A percentile compares a stretch with the other conserved stretches of the same genome.
Evolutionary conservation across 805 yeast genomes (phyloP).

Genomic region (Monosporozyma unispora): DNA sequence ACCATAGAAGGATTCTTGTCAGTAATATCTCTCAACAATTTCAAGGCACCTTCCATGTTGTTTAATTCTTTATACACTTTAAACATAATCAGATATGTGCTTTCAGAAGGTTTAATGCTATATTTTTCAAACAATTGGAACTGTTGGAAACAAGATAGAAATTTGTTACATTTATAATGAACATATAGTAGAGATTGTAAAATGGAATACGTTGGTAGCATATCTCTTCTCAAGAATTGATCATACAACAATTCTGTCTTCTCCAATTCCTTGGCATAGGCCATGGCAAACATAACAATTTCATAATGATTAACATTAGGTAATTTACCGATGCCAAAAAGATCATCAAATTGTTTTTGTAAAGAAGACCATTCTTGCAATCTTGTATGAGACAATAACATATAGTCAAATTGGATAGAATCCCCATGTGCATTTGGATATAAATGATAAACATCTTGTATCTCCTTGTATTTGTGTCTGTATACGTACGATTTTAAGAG

Average conservation of each 20-base stretch:
- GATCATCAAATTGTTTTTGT: conserved; percentile 47
- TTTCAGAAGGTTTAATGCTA: conserved; percentile 20
- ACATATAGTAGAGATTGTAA: conserved; percentile 23
- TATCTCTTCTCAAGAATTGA: conserved; percentile 38
- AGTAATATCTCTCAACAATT: conserved; percentile 24
- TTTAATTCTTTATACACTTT: conserved; percentile 19
- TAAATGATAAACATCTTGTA: conserved; percentile 30
- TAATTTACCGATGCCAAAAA: conserved; percentile 44
- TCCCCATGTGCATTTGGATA: conserved; percentile 37
- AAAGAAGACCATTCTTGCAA: conserved; percentile 45
- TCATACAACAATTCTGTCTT: conserved; percentile 43
- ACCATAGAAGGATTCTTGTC: conserved; percentile 10
- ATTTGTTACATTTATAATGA: conserved; percentile 19
- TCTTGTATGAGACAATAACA: conserved; percentile 38
- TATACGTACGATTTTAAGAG: conserved; percentile 20
- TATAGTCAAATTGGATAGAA: conserved; percentile 37
- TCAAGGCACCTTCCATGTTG: conserved; percentile 27
- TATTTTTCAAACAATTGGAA: conserved; percentile 26
- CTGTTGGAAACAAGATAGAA: conserved; percentile 20
- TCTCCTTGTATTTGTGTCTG: conserved; percentile 15
- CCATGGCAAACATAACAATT: conserved; percentile 52
- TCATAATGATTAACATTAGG: conserved; percentile 50
- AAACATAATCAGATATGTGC: conserved; percentile 23
- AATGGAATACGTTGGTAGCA: conserved; percentile 36
- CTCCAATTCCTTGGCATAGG: conserved; percentile 38